A percentile compares a stretch with the other conserved stretches of the same genome.
These are phyloP conservation scores for Teratosphaeria viscida DNA, from an alignment of 2,329 filamentous ascomycete genomes.

Conservation along the genomic window DNA sequence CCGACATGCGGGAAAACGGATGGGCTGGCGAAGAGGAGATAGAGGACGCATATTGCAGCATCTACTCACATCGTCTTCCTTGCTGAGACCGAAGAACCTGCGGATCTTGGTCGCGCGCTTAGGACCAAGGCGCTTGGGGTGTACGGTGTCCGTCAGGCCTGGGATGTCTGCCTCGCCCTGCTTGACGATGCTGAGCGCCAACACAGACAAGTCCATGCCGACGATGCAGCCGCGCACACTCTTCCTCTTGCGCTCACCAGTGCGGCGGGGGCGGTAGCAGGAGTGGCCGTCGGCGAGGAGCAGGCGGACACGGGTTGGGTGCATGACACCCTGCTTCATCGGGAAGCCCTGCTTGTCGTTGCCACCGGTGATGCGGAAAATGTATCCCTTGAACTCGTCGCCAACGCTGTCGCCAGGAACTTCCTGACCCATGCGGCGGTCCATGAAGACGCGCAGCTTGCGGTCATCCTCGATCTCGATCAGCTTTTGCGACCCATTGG, in stretches of 20 bases:
- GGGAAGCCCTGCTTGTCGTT: conserved; percentile 99
- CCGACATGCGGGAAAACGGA: conserved; percentile 9
- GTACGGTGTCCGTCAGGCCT: conserved; percentile 92
- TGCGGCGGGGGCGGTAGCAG: conserved; percentile 97
- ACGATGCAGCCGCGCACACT: conserved; percentile 98
- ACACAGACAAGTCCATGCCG: conserved; percentile 85
- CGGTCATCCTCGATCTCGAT: conserved; percentile 99
- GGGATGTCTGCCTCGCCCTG: conserved; percentile 91
- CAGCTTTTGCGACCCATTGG: conserved; percentile 99
- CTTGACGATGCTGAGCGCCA: conserved; percentile 94
- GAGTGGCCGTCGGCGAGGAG: conserved; percentile 94
- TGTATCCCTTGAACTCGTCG: conserved; percentile 99
- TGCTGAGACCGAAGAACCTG: conserved; percentile 98
- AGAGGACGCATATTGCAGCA: conserved; percentile 30
- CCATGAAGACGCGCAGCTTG: conserved; percentile 98
- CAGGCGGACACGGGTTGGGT: conserved; percentile 95
- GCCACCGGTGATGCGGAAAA: conserved; percentile 98
- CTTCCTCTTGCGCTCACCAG: conserved; percentile 99
- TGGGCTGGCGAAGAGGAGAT: conserved; percentile 50
- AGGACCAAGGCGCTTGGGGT: conserved; percentile 98
- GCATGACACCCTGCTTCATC: conserved; percentile 99
- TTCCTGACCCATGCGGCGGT: conserved; percentile 92
- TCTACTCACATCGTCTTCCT: conserved; percentile 99
- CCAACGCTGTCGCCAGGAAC: conserved; percentile 89
- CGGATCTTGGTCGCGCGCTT: conserved; percentile 99